Evolutionary conservation across 208 protist species (phyloP).

Genomic region (Crithidia thermophila): DNA sequence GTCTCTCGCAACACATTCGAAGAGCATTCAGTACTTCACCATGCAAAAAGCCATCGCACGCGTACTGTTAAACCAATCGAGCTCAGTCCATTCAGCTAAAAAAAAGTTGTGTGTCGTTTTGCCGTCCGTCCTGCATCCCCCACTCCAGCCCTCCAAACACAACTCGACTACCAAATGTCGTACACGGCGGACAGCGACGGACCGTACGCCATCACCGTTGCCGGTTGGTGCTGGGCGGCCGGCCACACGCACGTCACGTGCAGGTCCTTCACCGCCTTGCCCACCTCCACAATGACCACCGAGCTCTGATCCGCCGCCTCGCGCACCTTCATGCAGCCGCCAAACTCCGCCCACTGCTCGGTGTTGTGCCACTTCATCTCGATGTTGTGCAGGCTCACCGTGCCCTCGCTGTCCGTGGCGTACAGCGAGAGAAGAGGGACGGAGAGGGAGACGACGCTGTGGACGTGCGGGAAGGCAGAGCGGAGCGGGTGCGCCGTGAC

Average conservation of each 20-base stretch:
- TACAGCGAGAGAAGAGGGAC: conserved; percentile 65
- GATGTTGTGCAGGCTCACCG: conserved; percentile 70
- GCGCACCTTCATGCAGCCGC: conserved; percentile 32
- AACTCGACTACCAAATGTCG: conserved; percentile 42
- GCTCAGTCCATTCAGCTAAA: too few relatives aligned
- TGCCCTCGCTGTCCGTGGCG: conserved; percentile 58
- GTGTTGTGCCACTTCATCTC: conserved; percentile 70
- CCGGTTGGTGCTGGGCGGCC: conserved; percentile 16
- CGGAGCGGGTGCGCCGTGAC: conserved; percentile 30
- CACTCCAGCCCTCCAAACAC: too few relatives aligned
- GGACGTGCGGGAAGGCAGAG: conserved; percentile 30
- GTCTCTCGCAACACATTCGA: too few relatives aligned
- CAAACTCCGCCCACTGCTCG: conserved; percentile 31
- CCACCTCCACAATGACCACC: conserved; percentile 52
- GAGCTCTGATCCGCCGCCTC: conserved; percentile 54
- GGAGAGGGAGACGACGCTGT: conserved; percentile 33
- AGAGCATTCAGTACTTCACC: too few relatives aligned
- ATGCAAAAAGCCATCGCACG: too few relatives aligned
- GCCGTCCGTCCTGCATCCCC: too few relatives aligned
- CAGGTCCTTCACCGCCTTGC: conserved; percentile 55
- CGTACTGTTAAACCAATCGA: too few relatives aligned
- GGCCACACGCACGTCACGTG: conserved; percentile 37
- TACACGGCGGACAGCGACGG: conserved; percentile 59
- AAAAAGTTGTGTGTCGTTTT: too few relatives aligned
- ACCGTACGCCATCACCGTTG: conserved; percentile 51